Evolutionary conservation across 192 early-diverging fungal species (phyloP), one percentile per base, ranked within the genome.

Genomic region (Coemansia sp.): DNA sequence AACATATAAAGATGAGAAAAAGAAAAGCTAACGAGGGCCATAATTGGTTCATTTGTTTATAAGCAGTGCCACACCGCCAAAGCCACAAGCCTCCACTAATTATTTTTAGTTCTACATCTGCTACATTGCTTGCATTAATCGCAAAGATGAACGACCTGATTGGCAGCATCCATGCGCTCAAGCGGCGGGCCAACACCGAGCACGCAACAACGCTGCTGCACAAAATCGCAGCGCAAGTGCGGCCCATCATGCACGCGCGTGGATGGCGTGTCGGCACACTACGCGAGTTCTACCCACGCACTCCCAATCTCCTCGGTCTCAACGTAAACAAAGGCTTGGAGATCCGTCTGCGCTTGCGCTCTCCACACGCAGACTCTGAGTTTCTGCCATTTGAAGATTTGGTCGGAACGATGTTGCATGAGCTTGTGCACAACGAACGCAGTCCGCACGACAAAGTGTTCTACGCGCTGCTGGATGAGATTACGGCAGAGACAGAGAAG

Each of bases 351-450:
- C 72, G 78, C 6, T 46, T 81, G 26, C 78, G 78, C 2, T 40
- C 47, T 5, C 15, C 78, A 0, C 62, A 71, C 54, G 44, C 65
- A 22, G 42, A 59, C 48, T 26, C 50, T 0, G 58, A 46, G 59
- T 72, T 81, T 12, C 60, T 81, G 26, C 23, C n/a, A 14, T 81
- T 60, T 48, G 66, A 64, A 3, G 72, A 75, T 15, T 37, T 81
- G 19, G 10, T 81, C 11, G 78, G 78, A 10, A 81, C 78, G 2
- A 68, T 81, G 71, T 60, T 81, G n/a, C 78, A 81, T 46, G 78
- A 81, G 56, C 69, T 81, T 28, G 78, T 68, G 5, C 78, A 81
- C 22, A 81, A 68, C 11, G 78, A 59, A 53, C 68, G 61, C 2
- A 62, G 58, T 2, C 68, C 78, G 10, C 78, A 81, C 14, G 78